phyloP scores from a whole-genome alignment of 129 eudicot species.

The Flaveria ramosissima region DNA sequence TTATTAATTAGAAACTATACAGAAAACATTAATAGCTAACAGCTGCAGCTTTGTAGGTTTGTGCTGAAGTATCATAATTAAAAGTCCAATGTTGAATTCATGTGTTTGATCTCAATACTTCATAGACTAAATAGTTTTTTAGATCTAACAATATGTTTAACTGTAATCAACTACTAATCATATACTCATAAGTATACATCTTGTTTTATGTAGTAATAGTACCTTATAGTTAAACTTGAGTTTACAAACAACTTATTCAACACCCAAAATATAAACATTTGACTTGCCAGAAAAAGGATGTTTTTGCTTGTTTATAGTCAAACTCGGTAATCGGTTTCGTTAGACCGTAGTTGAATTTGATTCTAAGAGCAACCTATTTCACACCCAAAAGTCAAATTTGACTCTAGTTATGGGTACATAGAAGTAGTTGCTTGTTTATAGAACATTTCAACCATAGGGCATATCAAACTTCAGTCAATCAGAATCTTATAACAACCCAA shows the following conservation, averaged over 20 bases:
- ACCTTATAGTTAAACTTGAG: constrained; percentile 6
- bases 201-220: not conserved
- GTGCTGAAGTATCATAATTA: not conserved
- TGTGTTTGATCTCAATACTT: not conserved
- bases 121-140: not conserved
- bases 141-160: constrained; percentile 7
- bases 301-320: constrained; percentile 3
- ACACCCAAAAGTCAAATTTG: not conserved
- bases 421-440: not conserved
- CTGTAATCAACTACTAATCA: not conserved
- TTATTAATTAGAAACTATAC: not conserved
- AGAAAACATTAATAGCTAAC: not conserved
- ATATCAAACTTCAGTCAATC: not conserved
- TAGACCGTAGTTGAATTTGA: not conserved
- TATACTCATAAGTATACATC: not conserved
- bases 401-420: constrained; percentile 2
- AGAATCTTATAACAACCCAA: constrained; percentile 8
- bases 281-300: constrained; percentile 1
- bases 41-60: constrained; percentile 11
- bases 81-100: constrained; percentile 11
- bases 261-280: constrained; percentile 11
- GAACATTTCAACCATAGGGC: constrained; percentile 1
- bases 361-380: not conserved
- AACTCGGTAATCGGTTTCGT: not conserved
- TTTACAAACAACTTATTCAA: constrained; percentile 13